Base-by-base conservation (phyloP, 176 grass and related monocot species). In the Tillandsia fasciculata region DNA sequence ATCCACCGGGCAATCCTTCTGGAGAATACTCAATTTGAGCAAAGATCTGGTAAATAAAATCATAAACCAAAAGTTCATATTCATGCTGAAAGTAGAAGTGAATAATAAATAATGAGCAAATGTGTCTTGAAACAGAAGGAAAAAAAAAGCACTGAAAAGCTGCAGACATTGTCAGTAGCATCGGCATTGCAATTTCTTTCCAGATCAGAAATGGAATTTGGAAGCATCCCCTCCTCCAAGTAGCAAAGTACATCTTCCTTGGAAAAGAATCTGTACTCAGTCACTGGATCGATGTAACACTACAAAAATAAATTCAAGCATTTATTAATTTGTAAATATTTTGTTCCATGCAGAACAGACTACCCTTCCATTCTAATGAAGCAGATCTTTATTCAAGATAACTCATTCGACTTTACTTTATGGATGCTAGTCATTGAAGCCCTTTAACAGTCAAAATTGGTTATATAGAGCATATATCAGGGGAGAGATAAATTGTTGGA, bases 1-100 rank as follows among this genome's bases (percentile, higher is more conserved):
- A 87, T 70, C 85, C 85, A 65, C 80, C 15, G 1, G 80, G 81
- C 68, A 87, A 65, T 58, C 77, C 73, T 70, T 83, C 85, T 74
- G 85, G 81, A 80, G 63, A 83, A 22, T 82, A 87, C 23, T 87
- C 85, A 9, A 87, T 23, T 11, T 66, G 76, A 72, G 79, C 76
- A 64, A 87, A 76, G 66, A 87, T 79, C 84, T 87, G 66, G 48
- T 66, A 47, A 42, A 81, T 2, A 71, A n/a, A 14, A 26, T 56
- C 11, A 54, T 28, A 26, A 29, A 54, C 29, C 6, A 71, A 51
- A 67, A 67, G 48, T 47, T 65, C 12, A 61, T 67, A 49, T 49
- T 18, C 65, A 49, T 57, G 20, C 12, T 67, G 8, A 51, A 57
- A 72, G 26, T 23, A 42, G 33, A 11, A 69, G 23, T 17, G 48